Evolutionary conservation across 257 asterid genomes (phyloP).

Genomic region (Paulownia fortunei): DNA sequence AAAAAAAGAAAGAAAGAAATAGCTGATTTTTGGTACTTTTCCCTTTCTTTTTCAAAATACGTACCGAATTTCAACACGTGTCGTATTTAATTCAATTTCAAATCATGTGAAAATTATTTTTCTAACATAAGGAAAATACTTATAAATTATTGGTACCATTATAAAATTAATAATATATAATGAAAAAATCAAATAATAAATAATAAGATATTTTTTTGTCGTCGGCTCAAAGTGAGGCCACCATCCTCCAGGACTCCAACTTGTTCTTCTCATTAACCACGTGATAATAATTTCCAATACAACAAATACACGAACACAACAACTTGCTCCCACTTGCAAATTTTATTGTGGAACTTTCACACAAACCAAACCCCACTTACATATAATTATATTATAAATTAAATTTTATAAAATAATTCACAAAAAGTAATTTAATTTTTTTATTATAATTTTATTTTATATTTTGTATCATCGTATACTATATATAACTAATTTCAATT

Average conservation of each 20-base stretch:
- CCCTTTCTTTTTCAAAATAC: too few species aligned
- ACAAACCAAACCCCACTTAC: not conserved
- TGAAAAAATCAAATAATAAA: too few species aligned
- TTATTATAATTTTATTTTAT: too few species aligned
- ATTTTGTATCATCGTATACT: too few species aligned
- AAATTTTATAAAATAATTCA: not conserved
- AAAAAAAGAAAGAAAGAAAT: too few species aligned
- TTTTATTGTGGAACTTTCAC: not conserved
- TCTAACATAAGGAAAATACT: too few species aligned
- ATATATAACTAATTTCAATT: too few species aligned
- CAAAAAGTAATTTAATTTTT: too few species aligned
- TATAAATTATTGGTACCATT: too few species aligned
- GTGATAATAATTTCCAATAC: slow-evolving; percentile 34
- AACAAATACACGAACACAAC: not conserved
- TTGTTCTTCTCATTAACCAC: slow-evolving; percentile 35
- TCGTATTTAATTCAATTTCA: too few species aligned
- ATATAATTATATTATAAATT: not conserved
- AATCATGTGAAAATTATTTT: not conserved
- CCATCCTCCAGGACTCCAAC: not conserved
- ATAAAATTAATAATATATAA: too few species aligned
- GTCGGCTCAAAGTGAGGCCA: slow-evolving; percentile 8
- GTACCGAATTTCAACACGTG: not conserved
- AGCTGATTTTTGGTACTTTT: too few species aligned
- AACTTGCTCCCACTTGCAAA: slow-evolving; percentile 19
- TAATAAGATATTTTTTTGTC: not conserved